phyloP scores from a whole-genome alignment of 2,329 filamentous ascomycete genomes.

The Ophiostoma triangulosporum region DNA sequence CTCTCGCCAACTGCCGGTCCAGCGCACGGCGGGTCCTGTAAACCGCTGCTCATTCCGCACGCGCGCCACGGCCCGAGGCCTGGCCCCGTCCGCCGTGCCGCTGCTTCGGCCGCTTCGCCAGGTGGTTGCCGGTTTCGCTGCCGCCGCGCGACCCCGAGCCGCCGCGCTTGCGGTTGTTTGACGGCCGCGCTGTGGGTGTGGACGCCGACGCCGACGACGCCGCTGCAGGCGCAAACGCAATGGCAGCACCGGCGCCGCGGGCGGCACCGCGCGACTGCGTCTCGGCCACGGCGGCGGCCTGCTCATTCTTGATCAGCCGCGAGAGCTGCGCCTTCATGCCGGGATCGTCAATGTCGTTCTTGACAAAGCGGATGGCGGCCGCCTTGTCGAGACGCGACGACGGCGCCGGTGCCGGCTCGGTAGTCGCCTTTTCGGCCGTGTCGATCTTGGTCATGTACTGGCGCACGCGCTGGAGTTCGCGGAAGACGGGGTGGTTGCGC shows the following conservation, averaged over 20 bases:
- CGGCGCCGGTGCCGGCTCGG: constrained; percentile 23
- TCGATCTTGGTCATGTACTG: constrained; percentile 93
- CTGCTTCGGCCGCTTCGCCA: constrained; percentile 10
- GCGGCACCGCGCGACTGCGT: background rate
- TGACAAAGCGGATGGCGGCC: constrained; percentile 71
- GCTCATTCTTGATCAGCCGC: constrained; percentile 39
- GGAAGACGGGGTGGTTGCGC: constrained; percentile 73
- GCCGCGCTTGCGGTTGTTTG: constrained; percentile 3
- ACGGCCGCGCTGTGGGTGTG: too few relatives aligned
- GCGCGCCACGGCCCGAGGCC: constrained; percentile 3
- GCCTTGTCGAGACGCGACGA: constrained; percentile 51
- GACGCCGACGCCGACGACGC: background rate
- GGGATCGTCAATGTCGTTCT: constrained; percentile 53
- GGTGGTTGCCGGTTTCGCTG: background rate
- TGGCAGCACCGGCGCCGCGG: background rate
- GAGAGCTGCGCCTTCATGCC: constrained; percentile 38
- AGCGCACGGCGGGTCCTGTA: too few relatives aligned
- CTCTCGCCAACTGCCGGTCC: background rate
- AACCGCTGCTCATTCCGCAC: constrained; percentile 1
- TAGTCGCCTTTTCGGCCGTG: constrained; percentile 42
- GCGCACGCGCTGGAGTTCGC: constrained; percentile 73
- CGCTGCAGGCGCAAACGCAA: background rate
- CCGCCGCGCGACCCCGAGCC: background rate
- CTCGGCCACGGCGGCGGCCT: constrained; percentile 9
- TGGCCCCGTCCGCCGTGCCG: constrained; percentile 4